Conservation (phyloP, 345 rosid species). For the Eucalyptus marginata region DNA sequence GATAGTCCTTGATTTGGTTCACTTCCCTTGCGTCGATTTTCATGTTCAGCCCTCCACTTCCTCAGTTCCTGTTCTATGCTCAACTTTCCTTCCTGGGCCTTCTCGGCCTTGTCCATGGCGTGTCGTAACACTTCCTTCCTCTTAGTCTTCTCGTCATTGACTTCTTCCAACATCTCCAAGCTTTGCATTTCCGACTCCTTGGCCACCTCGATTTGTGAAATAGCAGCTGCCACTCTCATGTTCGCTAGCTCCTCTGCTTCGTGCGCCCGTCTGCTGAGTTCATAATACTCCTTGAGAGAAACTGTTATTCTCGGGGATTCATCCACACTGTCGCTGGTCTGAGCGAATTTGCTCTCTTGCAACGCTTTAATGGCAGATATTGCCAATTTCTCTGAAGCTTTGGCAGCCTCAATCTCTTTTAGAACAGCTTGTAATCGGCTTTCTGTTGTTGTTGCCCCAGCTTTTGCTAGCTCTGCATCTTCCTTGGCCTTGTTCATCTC, state of each 20-base stretch:
- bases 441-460: constrained; percentile 58
- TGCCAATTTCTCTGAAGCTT: constrained; percentile 80
- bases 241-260: constrained; percentile 80
- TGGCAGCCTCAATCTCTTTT: constrained; percentile 82
- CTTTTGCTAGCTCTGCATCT: constrained; percentile 79
- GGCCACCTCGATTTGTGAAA: constrained; percentile 62
- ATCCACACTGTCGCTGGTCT: constrained; percentile 15
- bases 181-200: constrained; percentile 52
- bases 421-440: constrained; percentile 61
- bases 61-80: constrained; percentile 79
- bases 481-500: constrained; percentile 64
- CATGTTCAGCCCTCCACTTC: constrained; percentile 82
- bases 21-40: constrained; percentile 39
- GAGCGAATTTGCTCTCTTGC: constrained; percentile 68
- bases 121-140: constrained; percentile 44
- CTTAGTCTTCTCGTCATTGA: constrained; percentile 35
- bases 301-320: constrained; percentile 51
- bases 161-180: constrained; percentile 50
- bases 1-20: constrained; percentile 19
- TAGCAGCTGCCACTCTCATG: constrained; percentile 53
- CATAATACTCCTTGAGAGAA: constrained; percentile 77
- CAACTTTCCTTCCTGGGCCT: constrained; percentile 82
- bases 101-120: constrained; percentile 75
- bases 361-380: constrained; percentile 76
- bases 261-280: constrained; percentile 68